phyloP scores from a whole-genome alignment of 2,329 filamentous ascomycete species.

The Venturia asperata region DNA sequence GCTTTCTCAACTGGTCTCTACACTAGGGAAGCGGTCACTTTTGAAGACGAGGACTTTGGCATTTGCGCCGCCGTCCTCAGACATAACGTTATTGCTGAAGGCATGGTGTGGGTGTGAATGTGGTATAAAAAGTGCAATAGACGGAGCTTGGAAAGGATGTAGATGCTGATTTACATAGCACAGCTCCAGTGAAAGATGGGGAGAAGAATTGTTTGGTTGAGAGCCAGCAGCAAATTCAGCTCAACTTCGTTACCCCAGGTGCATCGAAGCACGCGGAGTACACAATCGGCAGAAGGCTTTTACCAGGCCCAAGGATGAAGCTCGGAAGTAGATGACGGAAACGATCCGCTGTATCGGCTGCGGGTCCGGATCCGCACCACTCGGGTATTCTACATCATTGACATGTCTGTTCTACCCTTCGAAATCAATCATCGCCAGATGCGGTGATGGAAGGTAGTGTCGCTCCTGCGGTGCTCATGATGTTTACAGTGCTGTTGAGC shows the following conservation, averaged over 20 bases:
- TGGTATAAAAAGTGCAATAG: background rate
- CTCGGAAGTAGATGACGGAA: slow-evolving; percentile 1
- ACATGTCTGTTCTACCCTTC: background rate
- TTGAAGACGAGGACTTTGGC: slow-evolving; percentile 14
- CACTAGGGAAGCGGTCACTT: background rate
- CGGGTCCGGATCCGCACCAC: background rate
- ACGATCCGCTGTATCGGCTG: background rate
- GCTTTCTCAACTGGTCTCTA: background rate
- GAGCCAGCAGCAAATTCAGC: background rate
- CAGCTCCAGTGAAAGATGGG: background rate
- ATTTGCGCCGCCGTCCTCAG: slow-evolving; percentile 20
- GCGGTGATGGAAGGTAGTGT: background rate
- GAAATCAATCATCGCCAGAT: background rate
- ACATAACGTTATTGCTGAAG: slow-evolving; percentile 18
- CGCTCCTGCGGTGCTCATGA: background rate
- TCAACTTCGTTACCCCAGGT: slow-evolving; percentile 10
- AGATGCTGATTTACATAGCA: background rate
- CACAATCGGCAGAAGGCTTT: background rate
- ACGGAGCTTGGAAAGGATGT: background rate
- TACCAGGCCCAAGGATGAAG: background rate
- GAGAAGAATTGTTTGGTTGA: background rate
- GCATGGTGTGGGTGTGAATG: slow-evolving; percentile 14
- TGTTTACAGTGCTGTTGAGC: background rate
- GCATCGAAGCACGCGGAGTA: background rate
- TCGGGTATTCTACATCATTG: background rate